A percentile compares a stretch with the other conserved stretches of the same genome.
Conservation (phyloP, 2,329 filamentous ascomycete species). For the Colletotrichum sp. region DNA sequence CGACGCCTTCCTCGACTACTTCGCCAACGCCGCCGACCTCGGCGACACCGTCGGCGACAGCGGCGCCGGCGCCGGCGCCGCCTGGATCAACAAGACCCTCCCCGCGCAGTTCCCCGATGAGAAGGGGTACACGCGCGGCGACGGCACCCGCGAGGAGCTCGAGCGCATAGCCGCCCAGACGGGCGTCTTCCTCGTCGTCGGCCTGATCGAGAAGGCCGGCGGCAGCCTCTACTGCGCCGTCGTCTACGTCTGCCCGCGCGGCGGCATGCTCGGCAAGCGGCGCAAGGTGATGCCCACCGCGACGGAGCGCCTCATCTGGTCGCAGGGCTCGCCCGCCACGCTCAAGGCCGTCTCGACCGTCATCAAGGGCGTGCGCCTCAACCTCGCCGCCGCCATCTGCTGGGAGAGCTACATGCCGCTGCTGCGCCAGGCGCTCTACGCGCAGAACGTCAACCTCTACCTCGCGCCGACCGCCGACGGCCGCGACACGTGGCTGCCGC, state of each 20-base stretch:
- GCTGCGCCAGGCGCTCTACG: slow-evolving; percentile 81
- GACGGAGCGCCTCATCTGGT: slow-evolving; percentile 85
- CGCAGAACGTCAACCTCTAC: slow-evolving; percentile 91
- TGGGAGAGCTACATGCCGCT: slow-evolving; percentile 98
- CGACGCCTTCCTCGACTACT: slow-evolving; percentile 84
- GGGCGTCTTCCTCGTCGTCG: slow-evolving; percentile 82
- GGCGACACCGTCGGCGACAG: slow-evolving; percentile 72
- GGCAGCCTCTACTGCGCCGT: slow-evolving; percentile 85
- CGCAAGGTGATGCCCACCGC: slow-evolving; percentile 93
- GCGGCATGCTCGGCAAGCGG: slow-evolving; percentile 81
- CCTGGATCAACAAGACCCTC: slow-evolving; percentile 69
- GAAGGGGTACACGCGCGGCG: slow-evolving; percentile 47
- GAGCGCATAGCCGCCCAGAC: slow-evolving; percentile 79
- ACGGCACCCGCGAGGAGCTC: slow-evolving; percentile 77
- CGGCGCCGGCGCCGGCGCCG: slow-evolving; percentile 70
- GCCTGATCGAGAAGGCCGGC: slow-evolving; percentile 79
- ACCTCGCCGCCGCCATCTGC: slow-evolving; percentile 87
- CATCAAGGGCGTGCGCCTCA: slow-evolving; percentile 80
- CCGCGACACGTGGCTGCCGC: slow-evolving; percentile 79
- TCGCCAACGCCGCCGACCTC: slow-evolving; percentile 78
- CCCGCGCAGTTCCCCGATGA: slow-evolving; percentile 29
- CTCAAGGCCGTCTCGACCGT: slow-evolving; percentile 79
- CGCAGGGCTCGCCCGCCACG: slow-evolving; percentile 80
- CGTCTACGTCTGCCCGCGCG: slow-evolving; percentile 79
- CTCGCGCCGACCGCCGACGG: slow-evolving; percentile 89